These are phyloP conservation scores for Sambucus nigra DNA, from an alignment of 129 eudicot genomes.

Conservation along the genomic window DNA sequence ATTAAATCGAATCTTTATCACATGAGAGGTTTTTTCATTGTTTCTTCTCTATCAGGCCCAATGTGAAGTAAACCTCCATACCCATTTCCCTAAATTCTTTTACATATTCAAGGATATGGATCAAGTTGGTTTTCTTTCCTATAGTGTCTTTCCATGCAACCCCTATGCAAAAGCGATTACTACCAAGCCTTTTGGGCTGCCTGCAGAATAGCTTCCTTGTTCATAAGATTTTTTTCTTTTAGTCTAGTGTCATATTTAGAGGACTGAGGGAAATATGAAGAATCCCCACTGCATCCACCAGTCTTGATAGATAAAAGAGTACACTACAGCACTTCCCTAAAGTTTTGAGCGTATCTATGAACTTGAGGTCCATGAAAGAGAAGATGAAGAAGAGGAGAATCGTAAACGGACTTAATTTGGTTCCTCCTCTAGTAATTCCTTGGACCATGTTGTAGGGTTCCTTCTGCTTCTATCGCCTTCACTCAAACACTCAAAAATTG, in stretches of 20 bases:
- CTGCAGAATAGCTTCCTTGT: conserved; percentile 70
- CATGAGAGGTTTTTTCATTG: too few relatives aligned
- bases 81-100: conserved; percentile 54
- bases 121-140: conserved; percentile 53
- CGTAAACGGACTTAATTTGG: conserved; percentile 62
- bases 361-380: conserved; percentile 98
- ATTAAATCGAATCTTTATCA: too few relatives aligned
- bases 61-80: too few relatives aligned
- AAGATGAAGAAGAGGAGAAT: conserved; percentile 90
- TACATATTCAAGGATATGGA: conserved; percentile 44
- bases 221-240: conserved; percentile 78
- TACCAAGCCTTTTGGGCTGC: conserved; percentile 90
- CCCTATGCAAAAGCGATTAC: conserved; percentile 57
- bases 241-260: conserved; percentile 81
- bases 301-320: conserved; percentile 89
- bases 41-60: too few relatives aligned
- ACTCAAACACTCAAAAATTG: conserved; percentile 29
- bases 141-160: conserved; percentile 59
- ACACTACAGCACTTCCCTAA: conserved; percentile 98
- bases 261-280: conserved; percentile 93
- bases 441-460: conserved; percentile 56
- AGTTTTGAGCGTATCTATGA: conserved; percentile 94
- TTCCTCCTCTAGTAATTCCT: conserved; percentile 57
- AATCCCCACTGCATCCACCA: conserved; percentile 97
- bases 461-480: conserved; percentile 71